Base-by-base conservation (phyloP, 2,329 filamentous ascomycete genomes). In the Ophiostoma sp. region DNA sequence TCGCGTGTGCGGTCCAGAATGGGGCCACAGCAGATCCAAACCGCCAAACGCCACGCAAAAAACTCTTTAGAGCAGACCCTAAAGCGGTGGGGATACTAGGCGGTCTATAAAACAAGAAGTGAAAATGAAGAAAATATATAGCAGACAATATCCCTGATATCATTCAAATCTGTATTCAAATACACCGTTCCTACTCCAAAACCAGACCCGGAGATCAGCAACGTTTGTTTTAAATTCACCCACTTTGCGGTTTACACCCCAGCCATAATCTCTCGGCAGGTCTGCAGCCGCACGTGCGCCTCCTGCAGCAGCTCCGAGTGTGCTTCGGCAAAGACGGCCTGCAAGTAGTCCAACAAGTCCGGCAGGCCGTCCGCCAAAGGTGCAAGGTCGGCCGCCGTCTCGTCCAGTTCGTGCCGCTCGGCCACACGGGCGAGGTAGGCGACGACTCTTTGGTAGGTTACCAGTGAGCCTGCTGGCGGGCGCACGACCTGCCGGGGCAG, bases 281-380 rank as follows among this genome's bases (percentile, higher is more conserved):
- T 90, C 28, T 86, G 87, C 78, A 97, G 82, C 75, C 95, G 84
- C 42, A 88, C 87, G 57, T 89, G 89, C 45, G 93, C 94, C 80
- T 97, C 94, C 66, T 92, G 88, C 75, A 97, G 82, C 63, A 97
- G 79, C 82, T 97, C 94, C 85, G 83, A 85, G 70, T 84, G 81
- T 2, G 84, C 83, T 72, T 85, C 84, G 8, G 80, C 79, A n/a
- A 86, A 78, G 3, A 86, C 82, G 1, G 77, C 77, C 55, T 81
- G 80, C 73, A 87, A 78, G 4, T 82, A 80, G 15, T 86, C 84
- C 28, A 87, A 78, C 68, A 87, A 71, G 31, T 84, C 84, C 1
- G 83, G 81, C 69, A 87, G 74, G 0, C 85, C 85, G 22, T 85
- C 83, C 6, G 91, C 93, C 70, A 94, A 15, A 1, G 50, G 50